Evolutionary conservation across 176 grass and related monocot species (phyloP).

Genomic region (Themeda triandra): DNA sequence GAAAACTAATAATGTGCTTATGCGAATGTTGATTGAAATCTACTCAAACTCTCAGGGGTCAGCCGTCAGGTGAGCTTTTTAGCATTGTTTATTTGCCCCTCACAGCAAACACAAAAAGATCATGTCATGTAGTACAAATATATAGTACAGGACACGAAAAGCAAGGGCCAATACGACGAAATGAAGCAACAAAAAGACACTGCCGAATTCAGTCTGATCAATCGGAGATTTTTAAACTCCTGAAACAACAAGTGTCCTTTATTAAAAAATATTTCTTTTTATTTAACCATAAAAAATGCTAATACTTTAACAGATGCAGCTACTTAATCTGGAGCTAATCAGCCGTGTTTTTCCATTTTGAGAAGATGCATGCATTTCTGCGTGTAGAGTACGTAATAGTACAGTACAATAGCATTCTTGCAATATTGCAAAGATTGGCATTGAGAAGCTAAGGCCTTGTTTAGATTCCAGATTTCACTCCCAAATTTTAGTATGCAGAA

Average conservation of each 20-base stretch:
- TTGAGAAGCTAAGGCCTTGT: no score
- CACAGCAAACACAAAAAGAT: neutral
- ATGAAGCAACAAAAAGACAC: neutral
- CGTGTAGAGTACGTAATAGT: neutral
- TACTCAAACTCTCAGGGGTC: neutral
- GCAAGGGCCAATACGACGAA: constrained; percentile 11
- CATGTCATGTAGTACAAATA: neutral
- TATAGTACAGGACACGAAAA: neutral
- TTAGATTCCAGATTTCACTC: no score
- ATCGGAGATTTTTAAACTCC: neutral
- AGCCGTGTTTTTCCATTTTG: neutral
- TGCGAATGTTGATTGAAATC: neutral
- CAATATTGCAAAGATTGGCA: neutral
- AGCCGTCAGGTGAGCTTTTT: neutral
- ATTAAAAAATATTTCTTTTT: neutral
- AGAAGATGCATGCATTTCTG: neutral
- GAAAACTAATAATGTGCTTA: neutral
- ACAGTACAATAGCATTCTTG: no score
- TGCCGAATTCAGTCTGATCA: neutral
- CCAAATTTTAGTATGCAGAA: no score
- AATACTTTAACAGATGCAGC: no score
- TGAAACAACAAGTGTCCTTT: neutral
- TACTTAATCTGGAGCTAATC: neutral
- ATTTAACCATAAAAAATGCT: neutral
- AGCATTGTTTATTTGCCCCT: neutral